phyloP scores from a whole-genome alignment of 306 rosid genomes.

The Castanospermum australe region DNA sequence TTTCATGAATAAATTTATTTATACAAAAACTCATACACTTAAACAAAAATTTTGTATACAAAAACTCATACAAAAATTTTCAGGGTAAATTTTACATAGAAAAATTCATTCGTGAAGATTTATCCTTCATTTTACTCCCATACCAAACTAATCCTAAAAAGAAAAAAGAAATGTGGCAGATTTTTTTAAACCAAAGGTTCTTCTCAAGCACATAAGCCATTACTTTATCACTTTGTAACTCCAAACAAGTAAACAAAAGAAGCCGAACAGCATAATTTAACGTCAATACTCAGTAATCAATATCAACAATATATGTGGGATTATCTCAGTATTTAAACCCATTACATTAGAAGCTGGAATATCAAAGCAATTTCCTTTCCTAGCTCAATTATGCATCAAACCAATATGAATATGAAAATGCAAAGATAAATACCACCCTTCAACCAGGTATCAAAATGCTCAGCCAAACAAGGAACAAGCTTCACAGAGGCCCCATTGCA shows the following conservation, averaged over 20 bases:
- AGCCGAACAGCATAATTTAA: not conserved
- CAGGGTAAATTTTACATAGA: no score
- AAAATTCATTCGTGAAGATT: no score
- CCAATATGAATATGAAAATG: not conserved
- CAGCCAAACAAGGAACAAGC: conserved; percentile 29
- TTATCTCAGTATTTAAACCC: not conserved
- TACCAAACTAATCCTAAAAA: no score
- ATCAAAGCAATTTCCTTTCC: not conserved
- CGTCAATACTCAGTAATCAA: no score
- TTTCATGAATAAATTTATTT: no score
- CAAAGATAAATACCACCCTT: not conserved
- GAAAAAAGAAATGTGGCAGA: no score
- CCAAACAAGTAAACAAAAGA: not conserved
- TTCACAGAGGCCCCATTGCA: not conserved
- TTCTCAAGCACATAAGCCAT: not conserved
- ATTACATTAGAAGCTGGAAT: not conserved
- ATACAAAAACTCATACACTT: no score
- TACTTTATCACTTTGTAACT: no score
- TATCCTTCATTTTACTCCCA: no score
- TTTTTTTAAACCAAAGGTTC: not conserved
- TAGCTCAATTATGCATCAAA: not conserved
- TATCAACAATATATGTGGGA: not conserved
- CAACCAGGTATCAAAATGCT: not conserved
- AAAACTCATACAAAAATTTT: no score
- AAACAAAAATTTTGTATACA: no score